Evolutionary conservation across 345 rosid species (phyloP).

Genomic region (Abelmoschus esculentus): DNA sequence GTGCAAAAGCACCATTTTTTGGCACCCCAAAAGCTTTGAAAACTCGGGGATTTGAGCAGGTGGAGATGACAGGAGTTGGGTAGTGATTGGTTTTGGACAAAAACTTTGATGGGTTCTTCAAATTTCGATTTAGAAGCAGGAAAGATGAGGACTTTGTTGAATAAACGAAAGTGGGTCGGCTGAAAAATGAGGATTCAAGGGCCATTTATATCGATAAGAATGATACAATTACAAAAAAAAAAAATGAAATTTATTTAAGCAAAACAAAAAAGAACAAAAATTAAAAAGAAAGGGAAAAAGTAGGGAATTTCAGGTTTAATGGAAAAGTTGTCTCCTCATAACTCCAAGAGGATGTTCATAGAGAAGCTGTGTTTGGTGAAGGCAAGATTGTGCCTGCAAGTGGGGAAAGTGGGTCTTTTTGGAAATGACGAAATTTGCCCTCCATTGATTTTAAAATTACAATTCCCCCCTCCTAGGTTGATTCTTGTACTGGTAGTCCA

Average conservation of each 20-base stretch:
- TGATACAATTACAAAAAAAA: neutral
- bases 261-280: neutral
- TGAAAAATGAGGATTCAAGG: conserved; percentile 7
- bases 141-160: conserved; percentile 6
- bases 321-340: neutral
- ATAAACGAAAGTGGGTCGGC: conserved; percentile 5
- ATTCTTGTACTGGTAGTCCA: neutral
- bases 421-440: neutral
- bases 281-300: neutral
- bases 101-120: conserved; percentile 9
- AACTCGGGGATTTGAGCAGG: neutral
- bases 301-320: neutral
- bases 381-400: conserved; percentile 4
- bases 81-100: neutral
- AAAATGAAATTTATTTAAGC: neutral
- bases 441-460: neutral
- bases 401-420: neutral
- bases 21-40: conserved; percentile 3
- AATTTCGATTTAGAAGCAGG: conserved; percentile 1
- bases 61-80: conserved; percentile 3
- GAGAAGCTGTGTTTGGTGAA: neutral
- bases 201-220: conserved; percentile 5
- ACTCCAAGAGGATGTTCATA: neutral
- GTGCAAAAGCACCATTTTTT: neutral
- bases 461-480: neutral